These are phyloP conservation scores for Fragaria ananassa DNA, from an alignment of 306 rosid genomes.

Conservation along the genomic window DNA sequence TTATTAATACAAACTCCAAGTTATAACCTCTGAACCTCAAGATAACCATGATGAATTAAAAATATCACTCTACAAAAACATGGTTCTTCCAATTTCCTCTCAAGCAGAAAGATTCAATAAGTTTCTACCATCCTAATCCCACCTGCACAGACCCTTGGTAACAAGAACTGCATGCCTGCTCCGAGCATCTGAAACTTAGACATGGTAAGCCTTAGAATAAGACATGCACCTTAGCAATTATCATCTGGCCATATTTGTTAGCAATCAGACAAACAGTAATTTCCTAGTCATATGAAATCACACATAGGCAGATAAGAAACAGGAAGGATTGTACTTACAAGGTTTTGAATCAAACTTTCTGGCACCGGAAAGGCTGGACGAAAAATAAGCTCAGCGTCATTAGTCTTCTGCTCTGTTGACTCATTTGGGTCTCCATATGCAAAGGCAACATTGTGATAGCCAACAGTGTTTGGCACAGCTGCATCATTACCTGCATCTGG, in stretches of 20 bases:
- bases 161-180: constrained; percentile 74
- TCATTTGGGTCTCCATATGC: constrained; percentile 52
- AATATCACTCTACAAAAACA: constrained; percentile 58
- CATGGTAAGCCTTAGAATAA: constrained; percentile 92
- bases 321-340: constrained; percentile 47
- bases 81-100: constrained; percentile 52
- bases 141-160: constrained; percentile 88
- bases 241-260: constrained; percentile 65
- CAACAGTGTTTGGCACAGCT: constrained; percentile 28
- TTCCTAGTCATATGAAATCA: constrained; percentile 1
- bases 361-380: constrained; percentile 69
- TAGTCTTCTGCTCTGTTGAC: constrained; percentile 34
- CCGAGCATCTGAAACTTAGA: constrained; percentile 98
- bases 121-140: constrained; percentile 83
- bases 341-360: constrained; percentile 56
- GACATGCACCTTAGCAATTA: constrained; percentile 78
- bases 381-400: constrained; percentile 40
- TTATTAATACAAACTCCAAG: constrained; percentile 3
- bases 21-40: constrained; percentile 19
- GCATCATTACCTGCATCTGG: constrained; percentile 41
- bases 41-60: constrained; percentile 60
- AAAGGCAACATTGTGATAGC: constrained; percentile 59
- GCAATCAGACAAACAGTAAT: constrained; percentile 37
- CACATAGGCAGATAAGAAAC: background rate
- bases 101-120: constrained; percentile 51